Conservation (phyloP, 2,329 filamentous ascomycete genomes). For the Epichloe scottii region DNA sequence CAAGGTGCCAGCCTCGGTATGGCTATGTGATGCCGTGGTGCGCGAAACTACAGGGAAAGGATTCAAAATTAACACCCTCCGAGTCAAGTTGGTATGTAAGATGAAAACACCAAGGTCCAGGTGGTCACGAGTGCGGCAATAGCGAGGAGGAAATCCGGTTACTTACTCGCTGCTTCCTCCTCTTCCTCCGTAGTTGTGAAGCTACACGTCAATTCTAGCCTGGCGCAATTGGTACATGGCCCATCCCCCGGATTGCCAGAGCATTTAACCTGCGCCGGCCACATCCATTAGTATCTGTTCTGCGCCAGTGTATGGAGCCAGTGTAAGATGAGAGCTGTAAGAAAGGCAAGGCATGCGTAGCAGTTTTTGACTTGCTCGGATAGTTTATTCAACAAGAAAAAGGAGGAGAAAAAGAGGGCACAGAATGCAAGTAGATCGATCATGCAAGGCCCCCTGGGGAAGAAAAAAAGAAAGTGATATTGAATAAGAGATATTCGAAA, state of each 20-base stretch:
- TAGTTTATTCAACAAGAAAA: too few relatives aligned
- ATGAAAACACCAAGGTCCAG: background rate
- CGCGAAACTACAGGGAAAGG: slow-evolving; percentile 18
- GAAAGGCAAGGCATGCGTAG: too few relatives aligned
- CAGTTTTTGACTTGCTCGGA: too few relatives aligned
- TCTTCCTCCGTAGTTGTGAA: slow-evolving; percentile 16
- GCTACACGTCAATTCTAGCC: slow-evolving; percentile 24
- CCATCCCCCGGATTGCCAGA: slow-evolving; percentile 23
- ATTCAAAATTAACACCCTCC: background rate
- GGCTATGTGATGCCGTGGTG: slow-evolving; percentile 26
- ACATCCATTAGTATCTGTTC: background rate
- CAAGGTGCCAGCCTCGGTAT: slow-evolving; percentile 29
- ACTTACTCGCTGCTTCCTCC: slow-evolving; percentile 12
- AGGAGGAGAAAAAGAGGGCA: too few relatives aligned
- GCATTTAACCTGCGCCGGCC: slow-evolving; percentile 27
- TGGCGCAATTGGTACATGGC: slow-evolving; percentile 25
- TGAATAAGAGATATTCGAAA: background rate
- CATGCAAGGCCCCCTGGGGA: background rate
- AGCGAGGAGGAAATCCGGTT: background rate
- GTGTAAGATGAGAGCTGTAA: too few relatives aligned
- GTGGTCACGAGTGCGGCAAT: background rate
- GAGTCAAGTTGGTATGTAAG: background rate
- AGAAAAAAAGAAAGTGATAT: background rate
- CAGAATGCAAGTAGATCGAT: too few relatives aligned
- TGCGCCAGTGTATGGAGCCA: background rate